phyloP scores from a whole-genome alignment of 441 rosid genomes.

The Corymbia citriodora region DNA sequence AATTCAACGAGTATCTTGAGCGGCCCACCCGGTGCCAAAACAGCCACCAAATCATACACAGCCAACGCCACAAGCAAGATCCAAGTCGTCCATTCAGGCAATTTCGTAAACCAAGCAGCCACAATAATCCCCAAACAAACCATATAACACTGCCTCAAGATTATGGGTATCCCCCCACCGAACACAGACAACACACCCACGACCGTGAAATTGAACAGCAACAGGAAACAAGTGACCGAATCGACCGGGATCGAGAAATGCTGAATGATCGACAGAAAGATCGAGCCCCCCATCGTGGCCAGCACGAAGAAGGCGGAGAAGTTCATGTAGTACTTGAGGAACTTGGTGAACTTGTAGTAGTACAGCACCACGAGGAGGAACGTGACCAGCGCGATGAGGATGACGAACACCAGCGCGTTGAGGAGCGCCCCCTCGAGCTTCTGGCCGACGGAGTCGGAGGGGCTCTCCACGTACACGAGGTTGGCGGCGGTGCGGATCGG shows the following conservation, averaged over 20 bases:
- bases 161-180: slow-evolving; percentile 64
- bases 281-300: slow-evolving; percentile 91
- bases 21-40: slow-evolving; percentile 95
- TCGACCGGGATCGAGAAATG: slow-evolving; percentile 83
- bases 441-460: slow-evolving; percentile 65
- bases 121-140: slow-evolving; percentile 78
- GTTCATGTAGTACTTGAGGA: slow-evolving; percentile 91
- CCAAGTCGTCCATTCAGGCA: slow-evolving; percentile 99
- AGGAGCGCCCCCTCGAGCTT: slow-evolving; percentile 83
- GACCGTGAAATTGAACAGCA: slow-evolving; percentile 80
- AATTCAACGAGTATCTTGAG: slow-evolving; percentile 89
- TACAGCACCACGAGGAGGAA: slow-evolving; percentile 79
- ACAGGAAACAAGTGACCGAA: slow-evolving; percentile 56
- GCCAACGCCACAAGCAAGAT: slow-evolving; percentile 78
- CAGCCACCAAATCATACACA: slow-evolving; percentile 85
- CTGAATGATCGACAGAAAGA: slow-evolving; percentile 71
- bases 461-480: slow-evolving; percentile 80
- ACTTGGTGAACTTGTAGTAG: slow-evolving; percentile 86
- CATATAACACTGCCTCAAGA: slow-evolving; percentile 86
- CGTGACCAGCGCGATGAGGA: slow-evolving; percentile 69
- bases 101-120: slow-evolving; percentile 88
- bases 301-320: slow-evolving; percentile 86
- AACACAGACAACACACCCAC: slow-evolving; percentile 81
- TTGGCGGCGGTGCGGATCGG: slow-evolving; percentile 90
- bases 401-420: slow-evolving; percentile 78